Percentiles rank a stretch among this genome's conserved stretches.
Evolutionary conservation across 2,329 filamentous ascomycete species (phyloP).

Genomic region (Talaromyces sp.): DNA sequence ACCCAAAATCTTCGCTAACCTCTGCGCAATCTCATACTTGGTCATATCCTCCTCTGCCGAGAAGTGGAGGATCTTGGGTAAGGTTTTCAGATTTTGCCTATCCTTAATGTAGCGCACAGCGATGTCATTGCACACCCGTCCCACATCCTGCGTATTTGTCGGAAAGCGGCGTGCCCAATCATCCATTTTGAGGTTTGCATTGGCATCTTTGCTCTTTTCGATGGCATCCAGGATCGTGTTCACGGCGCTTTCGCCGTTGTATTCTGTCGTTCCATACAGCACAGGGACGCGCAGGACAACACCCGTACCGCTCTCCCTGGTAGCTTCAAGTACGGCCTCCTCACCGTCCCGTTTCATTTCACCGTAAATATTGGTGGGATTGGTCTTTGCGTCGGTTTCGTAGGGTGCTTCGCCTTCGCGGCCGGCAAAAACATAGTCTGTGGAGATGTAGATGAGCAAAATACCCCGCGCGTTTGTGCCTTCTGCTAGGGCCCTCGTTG

Average conservation of each 20-base stretch:
- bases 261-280: conserved; percentile 73
- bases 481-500: conserved; percentile 63
- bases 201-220: conserved; percentile 61
- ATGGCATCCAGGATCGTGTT: conserved; percentile 76
- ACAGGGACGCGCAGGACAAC: conserved; percentile 78
- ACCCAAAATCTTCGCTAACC: conserved; percentile 75
- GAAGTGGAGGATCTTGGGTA: conserved; percentile 77
- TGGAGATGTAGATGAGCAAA: conserved; percentile 62
- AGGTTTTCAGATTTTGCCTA: conserved; percentile 46
- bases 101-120: conserved; percentile 63
- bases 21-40: conserved; percentile 83
- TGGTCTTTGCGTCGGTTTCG: conserved; percentile 59
- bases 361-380: conserved; percentile 76
- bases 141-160: conserved; percentile 85
- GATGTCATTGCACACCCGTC: conserved; percentile 71
- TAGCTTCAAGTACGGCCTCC: conserved; percentile 65
- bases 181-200: conserved; percentile 69
- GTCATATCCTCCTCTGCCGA: conserved; percentile 82
- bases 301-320: conserved; percentile 52
- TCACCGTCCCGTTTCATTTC: conserved; percentile 71
- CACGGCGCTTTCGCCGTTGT: conserved; percentile 72
- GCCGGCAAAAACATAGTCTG: conserved; percentile 76
- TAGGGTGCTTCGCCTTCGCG: conserved; percentile 83
- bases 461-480: conserved; percentile 57
- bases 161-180: conserved; percentile 82